These are phyloP conservation scores for Solanum arcanum DNA, from an alignment of 257 asterid species.

Conservation along the genomic window DNA sequence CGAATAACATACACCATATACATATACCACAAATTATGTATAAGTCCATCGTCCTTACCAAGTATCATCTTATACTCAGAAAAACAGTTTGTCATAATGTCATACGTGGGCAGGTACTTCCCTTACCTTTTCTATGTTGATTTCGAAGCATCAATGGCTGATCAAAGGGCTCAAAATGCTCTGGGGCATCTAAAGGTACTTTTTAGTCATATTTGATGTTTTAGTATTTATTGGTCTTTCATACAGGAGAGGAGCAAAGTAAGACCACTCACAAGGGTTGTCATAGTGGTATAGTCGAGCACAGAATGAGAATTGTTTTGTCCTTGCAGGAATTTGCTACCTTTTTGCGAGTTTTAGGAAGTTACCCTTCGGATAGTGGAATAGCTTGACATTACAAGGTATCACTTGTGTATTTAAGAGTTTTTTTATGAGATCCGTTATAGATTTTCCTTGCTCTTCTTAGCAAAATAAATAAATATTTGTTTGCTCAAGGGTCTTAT, in stretches of 20 bases:
- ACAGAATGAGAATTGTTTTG: not conserved
- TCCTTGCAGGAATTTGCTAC: constrained; percentile 83
- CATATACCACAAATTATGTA: not conserved
- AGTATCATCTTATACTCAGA: not conserved
- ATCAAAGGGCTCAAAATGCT: constrained; percentile 96
- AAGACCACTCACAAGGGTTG: not conserved
- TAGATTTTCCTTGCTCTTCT: not conserved
- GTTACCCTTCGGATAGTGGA: constrained; percentile 88
- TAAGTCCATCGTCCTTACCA: not conserved
- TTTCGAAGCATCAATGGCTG: constrained; percentile 99
- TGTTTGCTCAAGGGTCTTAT: not conserved
- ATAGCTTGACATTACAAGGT: constrained; percentile 39
- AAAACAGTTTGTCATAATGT: not conserved
- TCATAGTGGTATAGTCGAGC: not conserved
- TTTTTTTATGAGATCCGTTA: not conserved
- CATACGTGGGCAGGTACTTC: constrained; percentile 48
- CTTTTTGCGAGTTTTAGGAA: constrained; percentile 88
- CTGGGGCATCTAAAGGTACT: constrained; percentile 76
- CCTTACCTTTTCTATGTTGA: constrained; percentile 97
- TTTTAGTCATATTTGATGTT: not conserved
- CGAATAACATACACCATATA: not conserved
- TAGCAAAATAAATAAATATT: not conserved
- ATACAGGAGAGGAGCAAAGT: not conserved
- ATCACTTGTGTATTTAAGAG: constrained; percentile 1
- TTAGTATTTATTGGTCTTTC: not conserved